phyloP scores from a whole-genome alignment of 345 rosid genomes.

The Eucalyptus shirleyi region DNA sequence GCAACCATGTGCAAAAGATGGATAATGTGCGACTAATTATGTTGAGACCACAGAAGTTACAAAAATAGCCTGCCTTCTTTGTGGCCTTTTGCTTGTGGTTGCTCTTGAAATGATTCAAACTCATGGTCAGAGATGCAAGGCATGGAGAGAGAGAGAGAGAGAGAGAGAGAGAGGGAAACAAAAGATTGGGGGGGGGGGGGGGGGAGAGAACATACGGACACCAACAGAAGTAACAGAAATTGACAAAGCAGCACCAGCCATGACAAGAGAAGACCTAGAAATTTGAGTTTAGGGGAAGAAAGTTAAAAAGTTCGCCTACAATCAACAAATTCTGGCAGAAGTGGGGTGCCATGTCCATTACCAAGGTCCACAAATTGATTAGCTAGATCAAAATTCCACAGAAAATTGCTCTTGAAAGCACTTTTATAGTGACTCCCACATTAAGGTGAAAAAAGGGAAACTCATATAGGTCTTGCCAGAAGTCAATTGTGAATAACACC shows the following conservation, averaged over 20 bases:
- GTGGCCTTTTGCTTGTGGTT: not conserved
- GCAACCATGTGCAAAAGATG: not conserved
- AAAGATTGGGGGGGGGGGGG: accelerated
- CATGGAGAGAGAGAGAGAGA: not conserved
- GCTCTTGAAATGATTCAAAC: not conserved
- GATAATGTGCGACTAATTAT: not conserved
- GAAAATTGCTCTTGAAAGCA: not conserved
- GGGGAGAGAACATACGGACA: accelerated
- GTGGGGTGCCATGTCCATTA: not conserved
- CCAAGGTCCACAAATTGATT: not conserved
- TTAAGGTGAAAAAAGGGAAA: not conserved
- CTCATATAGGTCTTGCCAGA: not conserved
- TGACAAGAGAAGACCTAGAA: not conserved
- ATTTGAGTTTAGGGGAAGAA: not conserved
- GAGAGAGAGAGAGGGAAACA: not conserved
- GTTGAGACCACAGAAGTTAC: not conserved
- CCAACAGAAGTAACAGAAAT: not conserved
- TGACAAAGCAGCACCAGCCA: not conserved
- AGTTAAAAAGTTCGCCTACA: not conserved
- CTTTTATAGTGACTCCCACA: not conserved
- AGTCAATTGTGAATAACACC: not conserved
- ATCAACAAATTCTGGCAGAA: not conserved
- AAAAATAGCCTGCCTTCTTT: not conserved
- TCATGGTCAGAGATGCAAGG: not conserved
- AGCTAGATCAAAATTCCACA: not conserved